Evolutionary conservation across 1,139 yeast species (phyloP), one percentile per base, ranked within the genome.

Genomic region (Blastobotrys niveus): DNA sequence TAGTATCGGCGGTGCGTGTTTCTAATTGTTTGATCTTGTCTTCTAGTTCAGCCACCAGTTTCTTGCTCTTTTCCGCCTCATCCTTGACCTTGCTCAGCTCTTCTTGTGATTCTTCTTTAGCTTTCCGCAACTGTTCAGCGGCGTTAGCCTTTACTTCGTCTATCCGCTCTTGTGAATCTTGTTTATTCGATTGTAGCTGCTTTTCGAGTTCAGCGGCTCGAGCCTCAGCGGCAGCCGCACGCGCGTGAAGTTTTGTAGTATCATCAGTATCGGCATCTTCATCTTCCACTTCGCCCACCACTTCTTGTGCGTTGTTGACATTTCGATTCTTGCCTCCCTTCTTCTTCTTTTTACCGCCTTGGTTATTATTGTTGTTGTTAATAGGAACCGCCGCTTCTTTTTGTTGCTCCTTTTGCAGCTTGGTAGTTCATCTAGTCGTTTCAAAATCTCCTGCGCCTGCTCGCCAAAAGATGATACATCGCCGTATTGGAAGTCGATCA

Each of bases 401-500:
- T 26, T 8, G 31, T 21, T 21, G 18, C 32, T 22, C 40, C 48
- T 8, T 38, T 24, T n/a, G n/a, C n/a, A n/a, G n/a, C n/a, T n/a
- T 26, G 37, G 29, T 12, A 48, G 20, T 4, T 24, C 25, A 22
- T 37, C 42, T 15, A 42, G 41, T 30, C 44, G 26, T 17, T 34
- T 33, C 2, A 48, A 35, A 8, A 50, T 41, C 9, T 43, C 36
- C 2, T 43, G 40, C 12, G 51, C 39, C 30, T 48, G 47, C 14
- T 47, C 47, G 21, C 50, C 41, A 22, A 49, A 38, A 14, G 38
- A 40, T 8, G 47, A 22, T 29, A 43, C 40, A 22, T 49, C 55
- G 9, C 55, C 52, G 27, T 52, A 54, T 34, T 53, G 58, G 30
- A 50, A 49, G 30, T 54, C 59, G 12, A 53, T 51, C 34, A 54